A percentile compares a stretch with the other conserved stretches of the same genome.
Conservation (phyloP, 2,329 filamentous ascomycete genomes). For the Ramichloridium luteum region DNA sequence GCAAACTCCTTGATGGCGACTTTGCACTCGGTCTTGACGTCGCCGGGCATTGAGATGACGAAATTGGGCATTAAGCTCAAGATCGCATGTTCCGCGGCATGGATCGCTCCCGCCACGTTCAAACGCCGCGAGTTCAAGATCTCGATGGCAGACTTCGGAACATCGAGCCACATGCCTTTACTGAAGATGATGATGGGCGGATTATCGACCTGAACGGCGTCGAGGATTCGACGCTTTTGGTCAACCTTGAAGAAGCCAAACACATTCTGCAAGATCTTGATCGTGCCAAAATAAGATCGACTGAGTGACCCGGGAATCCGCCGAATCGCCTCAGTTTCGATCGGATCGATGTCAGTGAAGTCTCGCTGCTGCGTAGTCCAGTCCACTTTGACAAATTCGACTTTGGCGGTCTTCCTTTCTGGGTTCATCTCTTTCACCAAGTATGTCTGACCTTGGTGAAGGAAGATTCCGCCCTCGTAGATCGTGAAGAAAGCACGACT, state of each 20-base stretch:
- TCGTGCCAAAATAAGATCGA: constrained; percentile 71
- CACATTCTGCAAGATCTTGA: constrained; percentile 76
- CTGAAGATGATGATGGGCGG: constrained; percentile 74
- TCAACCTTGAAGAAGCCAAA: constrained; percentile 99
- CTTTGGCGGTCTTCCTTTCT: constrained; percentile 69
- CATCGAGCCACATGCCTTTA: constrained; percentile 92
- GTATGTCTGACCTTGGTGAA: constrained; percentile 91
- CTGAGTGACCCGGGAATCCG: constrained; percentile 51
- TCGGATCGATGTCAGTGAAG: constrained; percentile 84
- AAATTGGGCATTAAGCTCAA: constrained; percentile 81
- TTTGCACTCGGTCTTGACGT: constrained; percentile 93
- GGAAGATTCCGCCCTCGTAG: constrained; percentile 92
- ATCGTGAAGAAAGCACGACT: constrained; percentile 91
- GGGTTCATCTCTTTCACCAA: constrained; percentile 80
- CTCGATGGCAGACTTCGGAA: constrained; percentile 65
- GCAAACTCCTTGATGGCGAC: constrained; percentile 77
- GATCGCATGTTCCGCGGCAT: constrained; percentile 86
- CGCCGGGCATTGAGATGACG: constrained; percentile 77
- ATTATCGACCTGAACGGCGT: constrained; percentile 87
- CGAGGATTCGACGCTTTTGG: constrained; percentile 68
- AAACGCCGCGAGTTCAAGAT: constrained; percentile 62
- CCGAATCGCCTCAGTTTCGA: constrained; percentile 81
- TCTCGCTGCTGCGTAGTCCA: constrained; percentile 92
- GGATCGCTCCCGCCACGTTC: constrained; percentile 79
- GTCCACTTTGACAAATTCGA: constrained; percentile 80